These are phyloP conservation scores for Erysimum cheiri DNA, from an alignment of 441 rosid species.

Conservation along the genomic window DNA sequence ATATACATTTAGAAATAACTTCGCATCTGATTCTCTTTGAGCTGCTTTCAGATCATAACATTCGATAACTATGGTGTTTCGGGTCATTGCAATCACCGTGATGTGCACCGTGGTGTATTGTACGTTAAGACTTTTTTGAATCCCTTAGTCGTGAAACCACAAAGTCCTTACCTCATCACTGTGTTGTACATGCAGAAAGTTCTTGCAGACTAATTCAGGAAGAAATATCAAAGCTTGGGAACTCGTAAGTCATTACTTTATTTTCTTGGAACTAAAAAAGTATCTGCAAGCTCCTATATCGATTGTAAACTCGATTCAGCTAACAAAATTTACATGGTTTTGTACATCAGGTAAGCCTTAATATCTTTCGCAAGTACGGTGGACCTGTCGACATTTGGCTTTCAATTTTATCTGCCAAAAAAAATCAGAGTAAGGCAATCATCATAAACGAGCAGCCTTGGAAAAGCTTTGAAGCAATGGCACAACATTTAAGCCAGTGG, in stretches of 20 bases:
- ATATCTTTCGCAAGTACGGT: slow-evolving; percentile 76
- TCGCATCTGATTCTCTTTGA: background rate
- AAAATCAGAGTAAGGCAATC: slow-evolving; percentile 28
- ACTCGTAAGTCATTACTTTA: slow-evolving; percentile 51
- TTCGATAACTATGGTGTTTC: slow-evolving; percentile 82
- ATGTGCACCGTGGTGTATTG: slow-evolving; percentile 72
- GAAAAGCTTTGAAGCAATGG: slow-evolving; percentile 76
- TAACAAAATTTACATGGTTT: background rate
- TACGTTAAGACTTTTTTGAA: slow-evolving; percentile 44
- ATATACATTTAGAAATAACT: background rate
- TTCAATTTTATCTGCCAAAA: slow-evolving; percentile 49
- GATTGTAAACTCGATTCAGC: slow-evolving; percentile 18
- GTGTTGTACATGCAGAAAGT: slow-evolving; percentile 55
- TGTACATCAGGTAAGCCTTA: slow-evolving; percentile 62
- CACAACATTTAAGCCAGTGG: slow-evolving; percentile 85
- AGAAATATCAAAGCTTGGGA: slow-evolving; percentile 77
- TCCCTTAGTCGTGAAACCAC: slow-evolving; percentile 12
- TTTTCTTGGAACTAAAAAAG: slow-evolving; percentile 11
- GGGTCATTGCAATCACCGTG: slow-evolving; percentile 85
- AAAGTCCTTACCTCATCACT: slow-evolving; percentile 19
- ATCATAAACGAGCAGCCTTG: slow-evolving; percentile 56
- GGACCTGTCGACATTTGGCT: slow-evolving; percentile 80
- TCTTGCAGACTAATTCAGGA: slow-evolving; percentile 49
- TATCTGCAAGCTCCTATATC: background rate
- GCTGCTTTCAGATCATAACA: slow-evolving; percentile 63